Conservation (phyloP, 441 rosid genomes). For the Eruca vesicaria region DNA sequence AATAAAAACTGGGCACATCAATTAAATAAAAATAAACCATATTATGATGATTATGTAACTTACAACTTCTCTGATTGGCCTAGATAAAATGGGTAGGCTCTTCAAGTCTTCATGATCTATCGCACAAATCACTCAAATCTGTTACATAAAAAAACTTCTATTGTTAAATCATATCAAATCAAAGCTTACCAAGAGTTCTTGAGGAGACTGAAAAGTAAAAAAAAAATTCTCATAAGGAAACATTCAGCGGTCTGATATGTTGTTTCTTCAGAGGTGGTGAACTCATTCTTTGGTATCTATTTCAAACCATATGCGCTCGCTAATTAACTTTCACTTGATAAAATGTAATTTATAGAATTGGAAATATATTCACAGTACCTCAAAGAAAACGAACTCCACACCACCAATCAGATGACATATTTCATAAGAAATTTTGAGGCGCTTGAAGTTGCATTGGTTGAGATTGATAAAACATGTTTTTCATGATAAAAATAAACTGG, state of each 20-base stretch:
- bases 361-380: not conserved
- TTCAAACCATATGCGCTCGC: not conserved
- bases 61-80: too few relatives aligned
- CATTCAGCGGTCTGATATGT: too few relatives aligned
- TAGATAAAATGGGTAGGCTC: too few relatives aligned
- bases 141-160: too few relatives aligned
- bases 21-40: too few relatives aligned
- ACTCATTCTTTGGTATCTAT: not conserved
- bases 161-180: too few relatives aligned
- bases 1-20: not conserved
- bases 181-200: too few relatives aligned
- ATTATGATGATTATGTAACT: not conserved
- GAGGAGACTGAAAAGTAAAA: too few relatives aligned
- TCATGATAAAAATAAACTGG: not conserved
- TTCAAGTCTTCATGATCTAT: too few relatives aligned
- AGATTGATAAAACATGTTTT: not conserved
- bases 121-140: too few relatives aligned
- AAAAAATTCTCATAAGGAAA: too few relatives aligned
- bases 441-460: not conserved
- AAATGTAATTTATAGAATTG: not conserved
- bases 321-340: not conserved
- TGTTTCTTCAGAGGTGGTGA: too few relatives aligned
- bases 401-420: not conserved
- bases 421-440: not conserved
- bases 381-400: not conserved